Percentiles rank a stretch among this genome's conserved stretches.
phyloP scores from a whole-genome alignment of 106 monocot species.

The Acanthochlamys bracteata region DNA sequence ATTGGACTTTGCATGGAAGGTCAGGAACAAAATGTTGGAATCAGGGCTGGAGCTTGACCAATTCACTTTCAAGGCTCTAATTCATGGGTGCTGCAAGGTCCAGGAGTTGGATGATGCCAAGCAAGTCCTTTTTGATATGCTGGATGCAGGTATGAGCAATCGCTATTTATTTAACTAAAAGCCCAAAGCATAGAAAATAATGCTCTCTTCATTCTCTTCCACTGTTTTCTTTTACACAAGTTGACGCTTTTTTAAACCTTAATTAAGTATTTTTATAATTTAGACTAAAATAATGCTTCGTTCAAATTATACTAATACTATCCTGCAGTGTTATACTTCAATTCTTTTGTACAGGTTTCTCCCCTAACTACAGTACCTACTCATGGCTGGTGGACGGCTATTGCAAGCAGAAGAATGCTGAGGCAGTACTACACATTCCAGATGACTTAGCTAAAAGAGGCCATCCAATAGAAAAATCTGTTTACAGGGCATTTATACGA shows the following conservation, averaged over 20 bases:
- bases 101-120: slow-evolving; percentile 69
- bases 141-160: slow-evolving; percentile 44
- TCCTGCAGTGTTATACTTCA: not conserved
- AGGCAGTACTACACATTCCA: slow-evolving; percentile 48
- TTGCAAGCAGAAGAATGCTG: slow-evolving; percentile 70
- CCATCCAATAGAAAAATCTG: slow-evolving; percentile 49
- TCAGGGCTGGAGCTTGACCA: slow-evolving; percentile 60
- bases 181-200: no score
- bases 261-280: no score
- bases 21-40: slow-evolving; percentile 82
- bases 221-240: no score
- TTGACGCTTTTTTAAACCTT: no score
- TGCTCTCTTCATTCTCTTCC: no score
- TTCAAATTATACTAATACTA: no score
- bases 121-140: slow-evolving; percentile 74
- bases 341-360: slow-evolving; percentile 39
- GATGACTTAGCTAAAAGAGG: slow-evolving; percentile 62
- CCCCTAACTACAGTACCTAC: slow-evolving; percentile 69
- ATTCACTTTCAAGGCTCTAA: slow-evolving; percentile 82
- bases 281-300: no score
- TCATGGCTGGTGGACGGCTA: slow-evolving; percentile 93
- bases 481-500: slow-evolving; percentile 76
- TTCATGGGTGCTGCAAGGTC: slow-evolving; percentile 90
- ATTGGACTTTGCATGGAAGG: slow-evolving; percentile 69
- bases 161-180: not conserved